Base-by-base conservation (phyloP, 169 alveolate species). In the Eimeria praecox region DNA sequence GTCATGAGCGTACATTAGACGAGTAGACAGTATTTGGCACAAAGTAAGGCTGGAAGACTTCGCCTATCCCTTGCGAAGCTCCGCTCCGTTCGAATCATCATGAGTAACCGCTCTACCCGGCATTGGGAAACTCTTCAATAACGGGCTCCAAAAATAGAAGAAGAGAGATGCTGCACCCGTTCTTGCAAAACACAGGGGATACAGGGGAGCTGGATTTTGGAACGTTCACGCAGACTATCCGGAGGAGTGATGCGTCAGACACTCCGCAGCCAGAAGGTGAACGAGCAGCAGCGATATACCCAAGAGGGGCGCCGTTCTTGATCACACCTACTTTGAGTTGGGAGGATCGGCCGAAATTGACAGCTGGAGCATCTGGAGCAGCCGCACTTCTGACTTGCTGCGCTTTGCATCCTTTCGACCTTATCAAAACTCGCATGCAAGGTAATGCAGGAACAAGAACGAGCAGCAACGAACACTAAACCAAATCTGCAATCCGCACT, bases 361-460 rank as follows among this genome's bases (percentile, higher is more conserved):
- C 95, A 42, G 95, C 95, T 30, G 87, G 87, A 49, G 96, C 96
- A 9, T 94, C 96, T n/a, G 92, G 94, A 42, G 83, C 88, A 30
- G 96, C 96, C 5, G 96, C 96, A 27, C 90, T 94, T 2, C 46
- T 87, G 40, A 94, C 95, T 42, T 94, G 95, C 87, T 87, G 95
- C 40, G 91, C 92, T 1, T 85, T 94, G 95, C 96, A 94, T 73
- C 96, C 96, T 12, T 87, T 94, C 30, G 96, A 94, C 56, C 96
- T 94, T 18, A 87, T 94, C 91, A 94, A 94, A 78, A 94, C 96
- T 38, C 90, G 96, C 77, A 80, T 86, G 82, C 96, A 94, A 87
- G 96, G 96, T 87, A 77, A 59, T 83, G 78, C 40, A 78, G 95
- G 8, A n/a, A n/a, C 71, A 46, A 16, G 87, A 27, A 35, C n/a